Evolutionary conservation across 129 eudicot species (phyloP).

Genomic region (Flaveria trinervia): DNA sequence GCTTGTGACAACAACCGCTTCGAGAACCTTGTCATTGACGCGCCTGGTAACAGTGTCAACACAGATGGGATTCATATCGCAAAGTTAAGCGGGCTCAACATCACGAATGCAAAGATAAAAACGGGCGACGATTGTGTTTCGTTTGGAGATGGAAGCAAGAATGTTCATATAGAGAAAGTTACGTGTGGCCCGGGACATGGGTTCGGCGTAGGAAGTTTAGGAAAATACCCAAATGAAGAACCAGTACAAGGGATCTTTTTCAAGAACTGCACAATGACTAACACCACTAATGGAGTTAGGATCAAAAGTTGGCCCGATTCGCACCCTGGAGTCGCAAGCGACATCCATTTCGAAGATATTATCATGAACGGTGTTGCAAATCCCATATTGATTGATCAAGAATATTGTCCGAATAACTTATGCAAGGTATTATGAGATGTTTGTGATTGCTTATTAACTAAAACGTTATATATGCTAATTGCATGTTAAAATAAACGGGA

Average conservation of each 20-base stretch:
- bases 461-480: background rate
- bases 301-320: constrained; percentile 50
- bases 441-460: background rate
- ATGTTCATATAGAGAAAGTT: constrained; percentile 43
- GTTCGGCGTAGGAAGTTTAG: constrained; percentile 56
- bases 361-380: constrained; percentile 40
- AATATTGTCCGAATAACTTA: constrained; percentile 40
- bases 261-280: constrained; percentile 44
- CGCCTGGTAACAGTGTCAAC: constrained; percentile 50
- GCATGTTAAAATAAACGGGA: no score
- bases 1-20: constrained; percentile 35
- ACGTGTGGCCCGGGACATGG: constrained; percentile 81
- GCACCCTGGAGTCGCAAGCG: constrained; percentile 16
- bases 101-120: constrained; percentile 36
- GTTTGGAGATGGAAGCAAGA: constrained; percentile 62
- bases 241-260: constrained; percentile 43
- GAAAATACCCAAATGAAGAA: constrained; percentile 43
- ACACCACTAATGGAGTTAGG: constrained; percentile 48
- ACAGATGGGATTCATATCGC: constrained; percentile 67
- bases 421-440: constrained; percentile 22
- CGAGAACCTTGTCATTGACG: constrained; percentile 31
- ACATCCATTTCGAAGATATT: constrained; percentile 54
- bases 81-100: constrained; percentile 29
- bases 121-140: constrained; percentile 75
- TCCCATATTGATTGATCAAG: constrained; percentile 55